Base-by-base conservation (phyloP, 768 basidiomycete genomes). In the Amanita phalloides region DNA sequence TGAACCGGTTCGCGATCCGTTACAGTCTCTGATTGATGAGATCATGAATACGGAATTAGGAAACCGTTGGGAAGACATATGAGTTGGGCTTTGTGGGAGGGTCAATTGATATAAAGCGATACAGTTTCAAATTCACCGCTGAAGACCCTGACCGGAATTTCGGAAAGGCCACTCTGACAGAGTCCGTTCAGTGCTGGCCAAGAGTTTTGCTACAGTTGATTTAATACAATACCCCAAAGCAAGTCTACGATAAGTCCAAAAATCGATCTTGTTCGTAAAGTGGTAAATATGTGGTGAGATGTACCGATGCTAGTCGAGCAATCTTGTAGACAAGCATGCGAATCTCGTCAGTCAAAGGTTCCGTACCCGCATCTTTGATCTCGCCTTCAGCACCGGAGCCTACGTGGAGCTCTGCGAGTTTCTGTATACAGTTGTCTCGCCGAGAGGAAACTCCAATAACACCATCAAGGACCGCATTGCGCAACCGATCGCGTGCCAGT, bases 221-320 rank as follows among this genome's bases (percentile, higher is more conserved):
- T 48, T 80, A 68, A 36, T 54, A 26, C 25, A 26, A 51, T 28
- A 33, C 30, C 39, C 20, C 20, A 46, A 45, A 43, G 7, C n/a
- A 37, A 42, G 20, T 32, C 37, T 48, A 48, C 32, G 33, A 33
- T 33, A 45, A 28, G 6, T 39, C 45, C 38, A 62, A 66, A 62
- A 82, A 82, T 38, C 75, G 78, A 55, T 81, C 75, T 58, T 77
- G 76, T 65, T 86, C 82, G 67, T 92, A 92, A 51, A 90, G 63
- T n/a, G 78, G 77, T 35, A 86, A 70, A 64, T 87, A 90, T 48
- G 86, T 81, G 56, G 81, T 77, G 48, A 88, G 71, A 64, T 92
- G 87, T 57, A 89, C 81, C 44, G 78, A 69, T 2, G 82, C 82
- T 49, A 93, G 73, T 53, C 83, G 80, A 41, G 83, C 75, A 33